Percentiles rank a stretch among this genome's conserved stretches.
Conservation (phyloP, 2,329 filamentous ascomycete species). For the Alternaria infectoria region DNA sequence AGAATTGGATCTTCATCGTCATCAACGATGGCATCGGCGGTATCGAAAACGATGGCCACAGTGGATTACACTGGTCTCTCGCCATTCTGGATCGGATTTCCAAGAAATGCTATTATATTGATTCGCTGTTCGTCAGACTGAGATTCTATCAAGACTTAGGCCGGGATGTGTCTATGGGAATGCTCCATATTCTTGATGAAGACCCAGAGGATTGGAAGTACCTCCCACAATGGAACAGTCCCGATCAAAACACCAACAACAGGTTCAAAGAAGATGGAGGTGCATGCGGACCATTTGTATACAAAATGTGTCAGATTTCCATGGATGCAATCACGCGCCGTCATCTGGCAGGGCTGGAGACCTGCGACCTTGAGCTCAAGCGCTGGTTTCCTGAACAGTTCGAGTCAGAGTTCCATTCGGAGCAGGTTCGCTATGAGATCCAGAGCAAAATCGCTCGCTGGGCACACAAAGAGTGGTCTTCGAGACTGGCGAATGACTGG, state of each 20-base stretch:
- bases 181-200: slow-evolving; percentile 22
- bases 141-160: background rate
- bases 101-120: slow-evolving; percentile 21
- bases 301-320: slow-evolving; percentile 15
- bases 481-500: background rate
- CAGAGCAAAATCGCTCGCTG: slow-evolving; percentile 6
- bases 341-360: background rate
- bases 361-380: background rate
- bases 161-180: background rate
- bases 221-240: slow-evolving; percentile 1
- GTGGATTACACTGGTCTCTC: slow-evolving; percentile 33
- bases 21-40: slow-evolving; percentile 29
- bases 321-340: background rate
- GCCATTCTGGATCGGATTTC: slow-evolving; percentile 18
- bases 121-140: slow-evolving; percentile 14
- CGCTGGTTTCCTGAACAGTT: background rate
- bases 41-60: background rate
- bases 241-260: slow-evolving; percentile 23
- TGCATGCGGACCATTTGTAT: slow-evolving; percentile 30
- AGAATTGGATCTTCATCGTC: slow-evolving; percentile 33
- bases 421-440: slow-evolving; percentile 4
- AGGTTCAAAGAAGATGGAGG: slow-evolving; percentile 14
- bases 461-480: background rate
- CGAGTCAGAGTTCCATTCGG: slow-evolving; percentile 7
- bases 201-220: slow-evolving; percentile 1